Evolutionary conservation across 1,139 yeast species (phyloP), one percentile per base, ranked within the genome.

Genomic region (Candida glucosophila): DNA sequence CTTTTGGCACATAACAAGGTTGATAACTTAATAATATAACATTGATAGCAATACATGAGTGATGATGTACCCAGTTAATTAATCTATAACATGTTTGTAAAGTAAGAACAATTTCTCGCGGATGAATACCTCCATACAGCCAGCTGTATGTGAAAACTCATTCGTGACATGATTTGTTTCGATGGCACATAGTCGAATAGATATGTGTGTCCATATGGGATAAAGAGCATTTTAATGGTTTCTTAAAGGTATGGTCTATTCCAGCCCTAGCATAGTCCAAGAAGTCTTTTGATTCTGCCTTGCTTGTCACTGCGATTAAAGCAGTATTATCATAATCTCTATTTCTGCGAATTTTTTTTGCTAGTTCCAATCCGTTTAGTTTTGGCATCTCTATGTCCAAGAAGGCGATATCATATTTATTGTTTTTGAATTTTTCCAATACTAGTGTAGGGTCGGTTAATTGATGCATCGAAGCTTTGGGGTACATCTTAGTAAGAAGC

Each of bases 351-450:
- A 63, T 47, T 17, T 32, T 31, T 19, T 36, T 36, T n/a, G 67
- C 60, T 23, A 64, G 45, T 15, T 63, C 63, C n/a, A 58, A 41
- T 3, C 71, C 71, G 14, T 56, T 44, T n/a, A 64, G 43, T 5
- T 41, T 44, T 3, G 71, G 71, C 71, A 64, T 64, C 35, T 64
- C 71, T 24, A 64, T 64, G 35, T 64, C 71, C 25, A 64, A 42
- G 33, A 64, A 64, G 8, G 60, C 51, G 24, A 53, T 37, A 31
- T 62, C 66, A 31, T 47, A 61, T 13, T 30, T 31, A 24, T 43
- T 41, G 3, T 36, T 26, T 9, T 34, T 28, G 4, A 55, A 34
- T 17, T 43, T 23, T 8, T 41, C 31, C 24, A 47, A 34, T n/a
- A 61, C 59, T 23, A 44, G 40, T 2, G 58, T 45, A 17, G 58